phyloP scores from a whole-genome alignment of 2,329 filamentous ascomycete species.

The Cladobotryum protrusum region DNA sequence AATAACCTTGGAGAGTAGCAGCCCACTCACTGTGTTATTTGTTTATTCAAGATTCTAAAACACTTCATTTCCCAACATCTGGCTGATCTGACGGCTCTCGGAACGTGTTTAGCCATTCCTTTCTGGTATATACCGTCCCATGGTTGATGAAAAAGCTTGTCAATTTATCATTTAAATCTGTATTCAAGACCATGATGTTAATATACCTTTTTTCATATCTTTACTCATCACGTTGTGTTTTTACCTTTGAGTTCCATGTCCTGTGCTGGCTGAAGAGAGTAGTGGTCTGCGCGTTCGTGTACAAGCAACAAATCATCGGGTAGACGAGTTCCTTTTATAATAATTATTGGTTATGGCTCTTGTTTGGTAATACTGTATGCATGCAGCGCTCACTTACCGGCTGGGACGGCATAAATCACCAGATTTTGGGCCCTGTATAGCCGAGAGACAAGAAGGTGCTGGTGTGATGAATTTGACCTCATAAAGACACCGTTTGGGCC shows the following conservation, averaged over 20 bases:
- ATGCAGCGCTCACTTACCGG: conserved; percentile 7
- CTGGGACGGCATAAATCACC: conserved; percentile 12
- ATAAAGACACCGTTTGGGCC: conserved; percentile 20
- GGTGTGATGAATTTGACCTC: conserved; percentile 16
- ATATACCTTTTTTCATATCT: too few species aligned
- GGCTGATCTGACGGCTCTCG: too few species aligned
- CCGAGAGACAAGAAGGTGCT: conserved; percentile 14
- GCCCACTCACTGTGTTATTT: too few species aligned
- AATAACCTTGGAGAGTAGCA: too few species aligned
- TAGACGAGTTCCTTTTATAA: conserved; percentile 13
- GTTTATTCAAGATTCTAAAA: too few species aligned
- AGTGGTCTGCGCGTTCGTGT: conserved; percentile 19
- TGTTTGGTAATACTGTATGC: not conserved
- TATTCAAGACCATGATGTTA: too few species aligned
- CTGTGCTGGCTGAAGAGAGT: conserved; percentile 16
- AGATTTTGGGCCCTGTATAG: conserved; percentile 13
- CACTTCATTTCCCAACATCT: too few species aligned
- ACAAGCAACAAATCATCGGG: conserved; percentile 17
- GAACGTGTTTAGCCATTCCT: too few species aligned
- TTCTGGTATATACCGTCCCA: too few species aligned
- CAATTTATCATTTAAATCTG: too few species aligned
- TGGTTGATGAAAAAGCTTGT: too few species aligned
- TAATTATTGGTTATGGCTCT: not conserved
- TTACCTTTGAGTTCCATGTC: not conserved
- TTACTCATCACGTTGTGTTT: too few species aligned